Evolutionary conservation across 2,329 filamentous ascomycete genomes (phyloP).

Genomic region (Scedosporium minutisporum): DNA sequence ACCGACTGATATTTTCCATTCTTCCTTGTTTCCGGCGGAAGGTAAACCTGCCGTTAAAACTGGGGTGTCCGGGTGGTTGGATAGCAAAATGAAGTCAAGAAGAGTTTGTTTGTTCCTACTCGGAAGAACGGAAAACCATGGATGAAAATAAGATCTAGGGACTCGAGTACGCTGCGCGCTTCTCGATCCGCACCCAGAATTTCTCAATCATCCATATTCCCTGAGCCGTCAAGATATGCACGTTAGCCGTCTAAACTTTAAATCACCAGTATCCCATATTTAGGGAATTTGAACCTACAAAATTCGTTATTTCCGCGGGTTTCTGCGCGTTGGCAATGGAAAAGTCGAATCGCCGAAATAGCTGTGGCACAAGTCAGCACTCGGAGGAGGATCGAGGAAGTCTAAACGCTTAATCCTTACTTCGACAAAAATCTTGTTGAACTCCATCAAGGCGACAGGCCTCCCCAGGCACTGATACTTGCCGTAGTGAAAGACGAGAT

Average conservation of each 20-base stretch:
- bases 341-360: conserved; percentile 5
- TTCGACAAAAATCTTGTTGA: conserved; percentile 34
- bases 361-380: background rate
- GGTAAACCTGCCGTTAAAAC: too few relatives aligned
- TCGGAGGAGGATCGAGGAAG: background rate
- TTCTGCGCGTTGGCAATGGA: background rate
- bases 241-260: background rate
- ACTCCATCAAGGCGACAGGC: conserved; percentile 31
- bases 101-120: too few relatives aligned
- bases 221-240: background rate
- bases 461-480: conserved; percentile 35
- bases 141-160: too few relatives aligned
- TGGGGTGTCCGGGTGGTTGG: too few relatives aligned
- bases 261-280: background rate
- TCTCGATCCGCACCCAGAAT: conserved; percentile 3
- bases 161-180: background rate
- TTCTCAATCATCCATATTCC: conserved; percentile 6
- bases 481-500: conserved; percentile 34
- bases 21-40: too few relatives aligned
- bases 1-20: too few relatives aligned
- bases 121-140: too few relatives aligned
- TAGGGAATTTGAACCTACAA: background rate
- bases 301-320: background rate
- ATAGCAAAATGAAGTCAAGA: too few relatives aligned
- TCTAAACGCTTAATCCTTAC: conserved; percentile 13